Percentiles rank a stretch among this genome's conserved stretches.
Evolutionary conservation across 2,329 filamentous ascomycete genomes (phyloP).

Genomic region (Pseudogymnoascus sp.): DNA sequence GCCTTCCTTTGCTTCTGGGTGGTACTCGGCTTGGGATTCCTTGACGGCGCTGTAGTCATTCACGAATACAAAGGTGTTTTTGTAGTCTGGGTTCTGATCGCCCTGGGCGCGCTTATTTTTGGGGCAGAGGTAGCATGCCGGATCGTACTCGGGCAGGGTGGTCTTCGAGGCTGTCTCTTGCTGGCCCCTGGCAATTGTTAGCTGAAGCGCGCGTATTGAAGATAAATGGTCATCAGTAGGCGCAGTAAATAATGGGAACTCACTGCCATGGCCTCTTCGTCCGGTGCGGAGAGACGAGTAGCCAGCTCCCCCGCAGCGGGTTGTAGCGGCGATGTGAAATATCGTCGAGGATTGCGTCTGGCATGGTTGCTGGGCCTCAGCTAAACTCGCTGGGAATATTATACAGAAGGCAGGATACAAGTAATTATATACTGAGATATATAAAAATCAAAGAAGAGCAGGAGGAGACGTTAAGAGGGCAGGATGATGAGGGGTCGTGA

Average conservation of each 20-base stretch:
- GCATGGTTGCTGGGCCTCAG: conserved; percentile 45
- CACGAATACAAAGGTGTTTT: conserved; percentile 85
- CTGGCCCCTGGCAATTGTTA: conserved; percentile 55
- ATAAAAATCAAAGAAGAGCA: neutral
- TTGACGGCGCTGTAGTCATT: conserved; percentile 98
- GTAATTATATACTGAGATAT: neutral
- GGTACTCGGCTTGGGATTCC: conserved; percentile 80
- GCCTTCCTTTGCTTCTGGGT: conserved; percentile 28
- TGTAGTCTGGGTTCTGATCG: conserved; percentile 78
- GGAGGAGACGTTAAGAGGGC: neutral
- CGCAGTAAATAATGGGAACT: conserved; percentile 32
- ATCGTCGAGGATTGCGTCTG: conserved; percentile 76
- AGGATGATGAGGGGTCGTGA: neutral
- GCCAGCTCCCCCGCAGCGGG: conserved; percentile 80
- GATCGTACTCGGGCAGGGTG: conserved; percentile 73
- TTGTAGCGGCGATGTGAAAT: conserved; percentile 96
- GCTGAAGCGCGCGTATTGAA: neutral
- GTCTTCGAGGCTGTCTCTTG: conserved; percentile 67
- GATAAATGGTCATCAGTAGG: neutral
- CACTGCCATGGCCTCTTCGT: conserved; percentile 98
- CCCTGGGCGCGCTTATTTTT: conserved; percentile 85
- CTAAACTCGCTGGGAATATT: neutral
- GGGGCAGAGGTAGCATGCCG: conserved; percentile 88
- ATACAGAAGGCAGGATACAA: neutral
- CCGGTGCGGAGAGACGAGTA: conserved; percentile 90